Evolutionary conservation across 2,329 filamentous ascomycete species (phyloP).

Genomic region (Bipolaris cookei): DNA sequence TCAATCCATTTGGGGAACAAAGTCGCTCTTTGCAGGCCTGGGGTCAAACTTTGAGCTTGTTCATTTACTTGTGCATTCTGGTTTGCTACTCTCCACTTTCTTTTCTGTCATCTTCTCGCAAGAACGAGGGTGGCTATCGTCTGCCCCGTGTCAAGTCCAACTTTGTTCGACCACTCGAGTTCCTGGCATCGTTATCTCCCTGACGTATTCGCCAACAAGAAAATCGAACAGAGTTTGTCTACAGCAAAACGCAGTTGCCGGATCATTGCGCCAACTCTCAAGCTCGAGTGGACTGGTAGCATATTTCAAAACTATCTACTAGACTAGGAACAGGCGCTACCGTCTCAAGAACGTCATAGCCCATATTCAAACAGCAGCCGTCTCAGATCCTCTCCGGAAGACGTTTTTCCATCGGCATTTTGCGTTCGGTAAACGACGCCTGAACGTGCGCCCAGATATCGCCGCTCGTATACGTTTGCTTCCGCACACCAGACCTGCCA

Average conservation of each 20-base stretch:
- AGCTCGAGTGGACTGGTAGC: constrained; percentile 14
- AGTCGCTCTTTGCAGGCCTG: constrained; percentile 42
- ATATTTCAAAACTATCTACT: constrained; percentile 26
- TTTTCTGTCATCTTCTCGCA: constrained; percentile 32
- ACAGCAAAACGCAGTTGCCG: constrained; percentile 24
- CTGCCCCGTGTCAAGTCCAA: constrained; percentile 1
- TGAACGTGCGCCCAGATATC: constrained; percentile 20
- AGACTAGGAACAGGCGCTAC: constrained; percentile 29
- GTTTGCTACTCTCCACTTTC: constrained; percentile 30
- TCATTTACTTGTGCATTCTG: constrained; percentile 26
- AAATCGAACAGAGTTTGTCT: constrained; percentile 11
- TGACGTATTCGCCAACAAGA: background rate
- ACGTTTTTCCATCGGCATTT: constrained; percentile 13
- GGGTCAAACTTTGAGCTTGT: constrained; percentile 24
- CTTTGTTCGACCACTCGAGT: background rate
- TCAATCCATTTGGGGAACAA: constrained; percentile 18
- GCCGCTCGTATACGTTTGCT: constrained; percentile 11
- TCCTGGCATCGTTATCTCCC: constrained; percentile 3
- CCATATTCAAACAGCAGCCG: constrained; percentile 30
- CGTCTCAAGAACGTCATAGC: constrained; percentile 35
- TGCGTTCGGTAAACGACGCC: constrained; percentile 11
- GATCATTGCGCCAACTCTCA: constrained; percentile 15
- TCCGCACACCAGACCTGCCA: constrained; percentile 13
- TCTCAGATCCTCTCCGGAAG: constrained; percentile 31
- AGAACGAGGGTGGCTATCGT: constrained; percentile 10